These are phyloP conservation scores for Suhomyces sp. DNA, from an alignment of 805 yeast genomes.

Conservation along the genomic window DNA sequence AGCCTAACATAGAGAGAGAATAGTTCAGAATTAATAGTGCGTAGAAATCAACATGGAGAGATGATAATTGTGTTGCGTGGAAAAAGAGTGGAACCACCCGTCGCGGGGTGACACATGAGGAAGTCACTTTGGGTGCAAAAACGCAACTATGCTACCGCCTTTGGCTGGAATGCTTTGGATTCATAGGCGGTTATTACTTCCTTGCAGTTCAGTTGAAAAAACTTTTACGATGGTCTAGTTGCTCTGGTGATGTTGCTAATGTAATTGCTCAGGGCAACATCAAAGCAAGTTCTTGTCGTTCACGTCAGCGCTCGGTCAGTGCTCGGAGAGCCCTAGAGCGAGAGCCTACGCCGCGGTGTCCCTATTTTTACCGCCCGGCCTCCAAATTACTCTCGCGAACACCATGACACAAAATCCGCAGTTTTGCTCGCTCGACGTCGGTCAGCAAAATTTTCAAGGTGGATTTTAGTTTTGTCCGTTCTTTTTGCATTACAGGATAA, in stretches of 20 bases:
- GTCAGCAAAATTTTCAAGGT: conserved; percentile 12
- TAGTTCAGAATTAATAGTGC: too few relatives aligned
- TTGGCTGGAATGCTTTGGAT: too few relatives aligned
- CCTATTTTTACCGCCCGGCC: neutral
- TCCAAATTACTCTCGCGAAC: neutral
- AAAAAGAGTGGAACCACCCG: neutral
- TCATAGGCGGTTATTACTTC: too few relatives aligned
- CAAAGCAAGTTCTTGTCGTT: neutral
- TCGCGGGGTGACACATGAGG: neutral
- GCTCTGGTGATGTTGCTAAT: neutral
- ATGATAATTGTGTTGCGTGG: neutral
- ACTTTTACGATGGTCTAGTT: too few relatives aligned
- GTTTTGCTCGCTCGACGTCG: conserved; percentile 7
- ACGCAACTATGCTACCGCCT: neutral
- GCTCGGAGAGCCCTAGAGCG: neutral
- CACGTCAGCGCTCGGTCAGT: neutral
- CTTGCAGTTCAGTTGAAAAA: too few relatives aligned
- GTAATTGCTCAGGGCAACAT: neutral
- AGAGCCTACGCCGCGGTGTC: neutral
- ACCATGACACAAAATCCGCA: conserved; percentile 7
- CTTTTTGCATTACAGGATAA: conserved; percentile 2
- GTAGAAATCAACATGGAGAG: neutral
- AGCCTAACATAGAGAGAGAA: too few relatives aligned
- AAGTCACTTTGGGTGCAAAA: neutral
- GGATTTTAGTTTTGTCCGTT: neutral